Percentiles rank a stretch among this genome's conserved stretches.
Conservation (phyloP, 169 alveolate species). For the Eimeria praecox region DNA sequence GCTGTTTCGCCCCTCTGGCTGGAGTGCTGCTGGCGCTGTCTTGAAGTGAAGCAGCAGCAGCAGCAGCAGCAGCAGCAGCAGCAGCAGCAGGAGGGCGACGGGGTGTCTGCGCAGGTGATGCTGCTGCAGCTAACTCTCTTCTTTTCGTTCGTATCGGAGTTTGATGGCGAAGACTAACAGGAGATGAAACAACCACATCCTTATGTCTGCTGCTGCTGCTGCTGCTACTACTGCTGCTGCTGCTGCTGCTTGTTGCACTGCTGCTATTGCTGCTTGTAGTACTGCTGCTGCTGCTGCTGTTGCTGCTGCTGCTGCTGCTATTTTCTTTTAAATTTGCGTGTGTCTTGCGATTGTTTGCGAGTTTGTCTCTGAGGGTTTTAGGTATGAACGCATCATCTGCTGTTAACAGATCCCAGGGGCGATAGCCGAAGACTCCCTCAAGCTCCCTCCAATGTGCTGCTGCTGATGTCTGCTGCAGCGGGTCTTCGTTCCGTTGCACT, state of each 20-base stretch:
- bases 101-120: neutral
- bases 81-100: neutral
- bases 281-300: neutral
- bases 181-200: neutral
- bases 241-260: slow-evolving; percentile 21
- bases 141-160: neutral
- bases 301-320: slow-evolving; percentile 17
- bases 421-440: neutral
- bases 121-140: neutral
- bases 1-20: no score
- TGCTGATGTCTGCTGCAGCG: neutral
- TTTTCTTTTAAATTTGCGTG: neutral
- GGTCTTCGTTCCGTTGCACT: neutral
- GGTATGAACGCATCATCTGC: slow-evolving; percentile 1
- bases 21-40: neutral
- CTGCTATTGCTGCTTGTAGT: slow-evolving; percentile 31
- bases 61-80: slow-evolving; percentile 8
- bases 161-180: neutral
- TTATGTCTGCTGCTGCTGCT: neutral
- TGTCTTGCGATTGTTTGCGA: neutral
- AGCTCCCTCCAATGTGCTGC: slow-evolving; percentile 18
- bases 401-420: slow-evolving; percentile 1
- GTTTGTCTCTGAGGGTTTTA: neutral
- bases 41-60: neutral
- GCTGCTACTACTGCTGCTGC: slow-evolving; percentile 31